A percentile compares a stretch with the other conserved stretches of the same genome.
Conservation (phyloP, 192 early-diverging fungal species). For the Coemansia sp. region DNA sequence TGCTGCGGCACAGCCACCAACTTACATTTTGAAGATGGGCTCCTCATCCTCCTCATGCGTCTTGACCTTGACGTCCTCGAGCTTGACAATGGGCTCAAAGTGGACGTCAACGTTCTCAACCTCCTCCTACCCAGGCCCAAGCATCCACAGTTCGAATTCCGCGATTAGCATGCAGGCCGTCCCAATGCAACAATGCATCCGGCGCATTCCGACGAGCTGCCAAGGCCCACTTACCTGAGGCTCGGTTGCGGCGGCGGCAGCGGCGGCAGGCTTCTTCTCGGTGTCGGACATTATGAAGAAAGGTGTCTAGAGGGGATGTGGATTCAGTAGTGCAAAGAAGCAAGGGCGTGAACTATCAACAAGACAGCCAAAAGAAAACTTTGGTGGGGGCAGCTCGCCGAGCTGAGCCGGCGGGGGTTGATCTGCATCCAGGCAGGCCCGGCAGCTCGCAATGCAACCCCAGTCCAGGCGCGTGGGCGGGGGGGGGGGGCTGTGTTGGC, state of each 20-base stretch:
- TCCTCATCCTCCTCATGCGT: slow-evolving; percentile 96
- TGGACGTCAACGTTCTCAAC: slow-evolving; percentile 80
- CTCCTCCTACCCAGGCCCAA: slow-evolving; percentile 65
- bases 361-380: background rate
- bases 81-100: slow-evolving; percentile 94
- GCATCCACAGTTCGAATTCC: too few species aligned
- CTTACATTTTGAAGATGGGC: slow-evolving; percentile 74
- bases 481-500: too few species aligned
- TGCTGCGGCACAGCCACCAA: too few species aligned
- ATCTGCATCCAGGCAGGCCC: too few species aligned
- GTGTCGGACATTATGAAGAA: slow-evolving; percentile 34
- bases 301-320: background rate
- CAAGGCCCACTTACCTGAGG: slow-evolving; percentile 49
- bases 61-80: slow-evolving; percentile 88
- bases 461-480: too few species aligned
- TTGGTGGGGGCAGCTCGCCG: background rate
- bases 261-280: slow-evolving; percentile 37
- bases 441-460: too few species aligned
- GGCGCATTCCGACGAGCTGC: too few species aligned
- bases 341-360: too few species aligned
- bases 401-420: background rate
- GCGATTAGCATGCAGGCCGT: too few species aligned
- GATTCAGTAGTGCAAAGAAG: too few species aligned
- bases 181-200: too few species aligned
- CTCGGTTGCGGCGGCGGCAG: slow-evolving; percentile 11